A percentile compares a stretch with the other conserved stretches of the same genome.
Conservation (phyloP, 2,329 filamentous ascomycete genomes). For the Raffaelea arxii region DNA sequence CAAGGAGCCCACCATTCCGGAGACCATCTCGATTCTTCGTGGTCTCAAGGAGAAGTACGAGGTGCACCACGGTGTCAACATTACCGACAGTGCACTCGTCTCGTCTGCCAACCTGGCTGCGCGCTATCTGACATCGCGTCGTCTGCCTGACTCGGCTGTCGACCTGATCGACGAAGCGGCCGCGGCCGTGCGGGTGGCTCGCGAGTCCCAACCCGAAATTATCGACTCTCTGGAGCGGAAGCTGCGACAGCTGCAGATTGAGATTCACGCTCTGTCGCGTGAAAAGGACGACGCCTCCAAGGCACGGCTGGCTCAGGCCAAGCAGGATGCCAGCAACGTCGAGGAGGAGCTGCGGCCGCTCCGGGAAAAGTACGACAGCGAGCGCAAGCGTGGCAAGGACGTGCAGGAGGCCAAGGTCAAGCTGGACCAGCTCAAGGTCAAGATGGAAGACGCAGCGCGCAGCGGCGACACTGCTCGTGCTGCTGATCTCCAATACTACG, state of each 20-base stretch:
- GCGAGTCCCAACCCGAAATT: slow-evolving; percentile 92
- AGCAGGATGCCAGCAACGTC: slow-evolving; percentile 86
- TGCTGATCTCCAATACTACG: slow-evolving; percentile 93
- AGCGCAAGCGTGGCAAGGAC: slow-evolving; percentile 82
- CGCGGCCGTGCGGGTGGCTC: slow-evolving; percentile 87
- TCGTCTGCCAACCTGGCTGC: slow-evolving; percentile 84
- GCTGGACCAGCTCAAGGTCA: slow-evolving; percentile 82
- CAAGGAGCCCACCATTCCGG: slow-evolving; percentile 79
- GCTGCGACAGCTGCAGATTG: slow-evolving; percentile 85
- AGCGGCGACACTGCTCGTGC: slow-evolving; percentile 75
- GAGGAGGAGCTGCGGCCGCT: slow-evolving; percentile 87
- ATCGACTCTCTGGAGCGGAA: slow-evolving; percentile 91
- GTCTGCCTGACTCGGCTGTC: slow-evolving; percentile 92
- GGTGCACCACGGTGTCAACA: slow-evolving; percentile 95
- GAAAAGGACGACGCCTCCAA: slow-evolving; percentile 94
- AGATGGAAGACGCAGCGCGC: slow-evolving; percentile 87
- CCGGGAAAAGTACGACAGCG: slow-evolving; percentile 89
- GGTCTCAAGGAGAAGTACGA: slow-evolving; percentile 97
- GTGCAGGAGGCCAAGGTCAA: slow-evolving; percentile 94
- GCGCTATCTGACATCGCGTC: slow-evolving; percentile 81
- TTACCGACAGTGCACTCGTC: slow-evolving; percentile 88
- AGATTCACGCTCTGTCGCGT: slow-evolving; percentile 88
- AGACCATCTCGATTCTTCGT: slow-evolving; percentile 96
- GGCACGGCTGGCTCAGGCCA: slow-evolving; percentile 69
- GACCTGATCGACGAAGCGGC: slow-evolving; percentile 95